Conservation (phyloP, 2,329 filamentous ascomycete species). For the Calycina marina region DNA sequence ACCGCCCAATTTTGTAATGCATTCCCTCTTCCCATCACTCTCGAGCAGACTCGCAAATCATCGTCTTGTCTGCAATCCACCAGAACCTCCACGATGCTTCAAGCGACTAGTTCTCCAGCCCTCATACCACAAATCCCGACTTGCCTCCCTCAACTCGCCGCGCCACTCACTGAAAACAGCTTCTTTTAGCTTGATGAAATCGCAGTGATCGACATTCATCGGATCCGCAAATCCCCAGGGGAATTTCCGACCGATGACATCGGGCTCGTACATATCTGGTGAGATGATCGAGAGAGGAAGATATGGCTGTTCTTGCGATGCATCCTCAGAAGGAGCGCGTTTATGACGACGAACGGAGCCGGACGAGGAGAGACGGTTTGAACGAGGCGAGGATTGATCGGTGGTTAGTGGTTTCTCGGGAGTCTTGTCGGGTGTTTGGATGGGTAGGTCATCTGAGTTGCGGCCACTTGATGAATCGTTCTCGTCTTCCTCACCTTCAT, state of each 20-base stretch:
- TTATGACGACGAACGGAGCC: constrained; percentile 21
- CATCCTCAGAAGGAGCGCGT: constrained; percentile 1
- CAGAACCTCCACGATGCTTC: constrained; percentile 19
- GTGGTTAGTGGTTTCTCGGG: constrained; percentile 2
- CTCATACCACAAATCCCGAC: constrained; percentile 88
- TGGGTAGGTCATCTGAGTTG: constrained; percentile 26
- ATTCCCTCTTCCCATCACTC: no score
- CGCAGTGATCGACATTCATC: constrained; percentile 81
- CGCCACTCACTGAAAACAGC: constrained; percentile 91
- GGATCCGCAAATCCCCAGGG: constrained; percentile 96
- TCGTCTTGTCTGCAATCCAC: constrained; percentile 13
- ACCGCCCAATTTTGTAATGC: no score
- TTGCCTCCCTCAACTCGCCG: constrained; percentile 75
- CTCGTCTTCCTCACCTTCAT: constrained; percentile 37
- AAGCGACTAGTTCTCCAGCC: constrained; percentile 71
- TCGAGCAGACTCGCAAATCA: no score
- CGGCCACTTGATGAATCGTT: constrained; percentile 20
- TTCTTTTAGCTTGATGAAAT: constrained; percentile 82
- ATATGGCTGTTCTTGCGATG: constrained; percentile 45
- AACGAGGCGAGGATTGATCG: constrained; percentile 20
- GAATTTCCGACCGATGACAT: constrained; percentile 70
- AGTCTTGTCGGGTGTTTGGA: constrained; percentile 11
- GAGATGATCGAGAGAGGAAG: constrained; percentile 87
- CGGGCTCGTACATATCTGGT: constrained; percentile 77
- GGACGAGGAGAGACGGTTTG: constrained; percentile 19